Percentiles rank a stretch among this genome's conserved stretches.
phyloP scores from a whole-genome alignment of 2,329 filamentous ascomycete species.

The Pseudocercospora cruenta region DNA sequence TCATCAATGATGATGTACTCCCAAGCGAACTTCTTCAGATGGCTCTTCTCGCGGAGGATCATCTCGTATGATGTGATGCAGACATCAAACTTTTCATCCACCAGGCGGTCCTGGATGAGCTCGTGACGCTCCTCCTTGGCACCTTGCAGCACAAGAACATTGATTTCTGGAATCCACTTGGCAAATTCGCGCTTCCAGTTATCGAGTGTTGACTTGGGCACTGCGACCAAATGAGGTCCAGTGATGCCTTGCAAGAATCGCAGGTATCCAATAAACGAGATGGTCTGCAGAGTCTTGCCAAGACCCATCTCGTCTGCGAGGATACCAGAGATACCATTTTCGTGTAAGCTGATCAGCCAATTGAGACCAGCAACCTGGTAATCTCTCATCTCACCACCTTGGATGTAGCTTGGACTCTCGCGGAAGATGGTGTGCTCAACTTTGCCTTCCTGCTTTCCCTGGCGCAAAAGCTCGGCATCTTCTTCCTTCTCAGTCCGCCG shows the following conservation, averaged over 20 bases:
- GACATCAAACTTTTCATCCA: conserved; percentile 94
- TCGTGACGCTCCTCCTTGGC: conserved; percentile 89
- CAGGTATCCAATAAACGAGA: conserved; percentile 92
- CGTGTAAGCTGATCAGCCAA: conserved; percentile 95
- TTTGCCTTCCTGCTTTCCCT: conserved; percentile 85
- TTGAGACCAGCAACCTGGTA: conserved; percentile 96
- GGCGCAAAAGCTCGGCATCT: conserved; percentile 82
- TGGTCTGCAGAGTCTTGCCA: conserved; percentile 96
- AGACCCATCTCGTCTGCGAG: conserved; percentile 98
- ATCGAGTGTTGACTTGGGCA: conserved; percentile 96
- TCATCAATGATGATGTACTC: conserved; percentile 99
- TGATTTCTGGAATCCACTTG: conserved; percentile 93
- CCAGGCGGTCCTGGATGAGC: conserved; percentile 87
- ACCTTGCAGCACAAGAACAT: conserved; percentile 90
- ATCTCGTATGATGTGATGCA: conserved; percentile 99
- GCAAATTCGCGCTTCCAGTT: conserved; percentile 97
- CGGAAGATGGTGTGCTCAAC: conserved; percentile 83
- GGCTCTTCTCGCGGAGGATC: conserved; percentile 92
- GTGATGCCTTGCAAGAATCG: conserved; percentile 87
- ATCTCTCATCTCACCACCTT: conserved; percentile 86
- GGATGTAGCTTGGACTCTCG: conserved; percentile 87
- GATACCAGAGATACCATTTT: conserved; percentile 98
- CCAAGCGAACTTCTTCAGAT: conserved; percentile 97
- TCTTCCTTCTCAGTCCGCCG: conserved; percentile 96
- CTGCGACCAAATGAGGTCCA: conserved; percentile 86